Evolutionary conservation across 768 basidiomycete genomes (phyloP).

Genomic region (Sarcomyxa edulis): DNA sequence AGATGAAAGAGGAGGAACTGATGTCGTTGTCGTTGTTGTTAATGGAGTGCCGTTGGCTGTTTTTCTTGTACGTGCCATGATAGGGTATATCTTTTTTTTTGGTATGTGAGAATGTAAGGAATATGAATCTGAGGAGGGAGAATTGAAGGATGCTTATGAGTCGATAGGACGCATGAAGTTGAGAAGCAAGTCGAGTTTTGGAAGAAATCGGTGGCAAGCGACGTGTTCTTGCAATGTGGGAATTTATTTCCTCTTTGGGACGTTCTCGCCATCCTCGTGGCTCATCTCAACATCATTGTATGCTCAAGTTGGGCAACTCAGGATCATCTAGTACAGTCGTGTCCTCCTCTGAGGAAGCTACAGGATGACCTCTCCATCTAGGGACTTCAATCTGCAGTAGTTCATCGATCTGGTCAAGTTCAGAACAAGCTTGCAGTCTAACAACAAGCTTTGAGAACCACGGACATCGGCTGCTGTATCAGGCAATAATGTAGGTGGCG

Average conservation of each 20-base stretch:
- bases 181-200: too few relatives aligned
- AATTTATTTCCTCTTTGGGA: slow-evolving; percentile 4
- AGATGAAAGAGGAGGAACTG: slow-evolving; percentile 10
- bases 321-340: too few relatives aligned
- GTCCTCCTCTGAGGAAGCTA: neutral
- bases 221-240: slow-evolving; percentile 3
- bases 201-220: slow-evolving; percentile 5
- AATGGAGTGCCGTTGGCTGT: slow-evolving; percentile 13
- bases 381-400: slow-evolving; percentile 22
- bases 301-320: too few relatives aligned
- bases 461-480: slow-evolving; percentile 44
- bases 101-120: slow-evolving; percentile 8
- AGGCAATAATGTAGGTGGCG: slow-evolving; percentile 6
- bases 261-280: too few relatives aligned
- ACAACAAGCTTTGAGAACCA: slow-evolving; percentile 56
- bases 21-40: slow-evolving; percentile 12
- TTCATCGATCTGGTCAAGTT: slow-evolving; percentile 40
- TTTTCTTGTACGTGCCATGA: neutral
- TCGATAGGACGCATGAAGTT: too few relatives aligned
- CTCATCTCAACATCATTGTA: too few relatives aligned
- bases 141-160: too few relatives aligned
- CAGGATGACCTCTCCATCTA: neutral
- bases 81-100: neutral
- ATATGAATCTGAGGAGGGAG: too few relatives aligned
- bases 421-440: slow-evolving; percentile 34